A percentile compares a stretch with the other conserved stretches of the same genome.
Evolutionary conservation across 495 filamentous ascomycete genomes (phyloP).

Genomic region (Tuber borchii): DNA sequence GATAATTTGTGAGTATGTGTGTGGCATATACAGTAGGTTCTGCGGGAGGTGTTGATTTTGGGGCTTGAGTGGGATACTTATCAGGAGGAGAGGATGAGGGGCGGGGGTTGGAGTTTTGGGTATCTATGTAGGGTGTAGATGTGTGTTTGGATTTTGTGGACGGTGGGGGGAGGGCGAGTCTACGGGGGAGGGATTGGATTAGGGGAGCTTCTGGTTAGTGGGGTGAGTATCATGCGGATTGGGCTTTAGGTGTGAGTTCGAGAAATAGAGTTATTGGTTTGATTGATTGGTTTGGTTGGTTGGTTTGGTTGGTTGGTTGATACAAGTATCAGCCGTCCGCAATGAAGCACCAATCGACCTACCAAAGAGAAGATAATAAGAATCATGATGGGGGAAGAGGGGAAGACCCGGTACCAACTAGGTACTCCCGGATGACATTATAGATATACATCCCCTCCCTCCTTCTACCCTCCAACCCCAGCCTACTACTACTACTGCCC

Average conservation of each 20-base stretch:
- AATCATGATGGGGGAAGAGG: background rate
- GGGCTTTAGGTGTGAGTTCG: background rate
- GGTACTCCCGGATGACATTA: slow-evolving; percentile 1
- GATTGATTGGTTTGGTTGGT: too few relatives aligned
- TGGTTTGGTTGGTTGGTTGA: too few relatives aligned
- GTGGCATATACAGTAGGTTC: background rate
- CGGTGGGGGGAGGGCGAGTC: too few relatives aligned
- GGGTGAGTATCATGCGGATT: background rate
- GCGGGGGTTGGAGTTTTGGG: too few relatives aligned
- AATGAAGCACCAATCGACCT: background rate
- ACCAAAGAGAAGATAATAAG: background rate
- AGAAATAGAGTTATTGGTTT: background rate
- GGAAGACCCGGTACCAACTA: background rate
- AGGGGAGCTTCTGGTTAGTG: too few relatives aligned
- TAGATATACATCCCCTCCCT: background rate
- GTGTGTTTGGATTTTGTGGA: too few relatives aligned
- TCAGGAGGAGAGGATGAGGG: background rate
- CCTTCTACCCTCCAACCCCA: background rate
- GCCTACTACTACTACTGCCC: slow-evolving; percentile 15
- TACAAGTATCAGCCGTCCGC: background rate
- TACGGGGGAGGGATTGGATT: background rate
- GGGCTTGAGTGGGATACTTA: background rate
- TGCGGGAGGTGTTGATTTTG: background rate
- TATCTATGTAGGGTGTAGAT: too few relatives aligned
- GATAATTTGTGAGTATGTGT: background rate